Percentiles rank a stretch among this genome's conserved stretches.
Conservation (phyloP, 495 filamentous ascomycete species). For the Pyrenula aspistea region DNA sequence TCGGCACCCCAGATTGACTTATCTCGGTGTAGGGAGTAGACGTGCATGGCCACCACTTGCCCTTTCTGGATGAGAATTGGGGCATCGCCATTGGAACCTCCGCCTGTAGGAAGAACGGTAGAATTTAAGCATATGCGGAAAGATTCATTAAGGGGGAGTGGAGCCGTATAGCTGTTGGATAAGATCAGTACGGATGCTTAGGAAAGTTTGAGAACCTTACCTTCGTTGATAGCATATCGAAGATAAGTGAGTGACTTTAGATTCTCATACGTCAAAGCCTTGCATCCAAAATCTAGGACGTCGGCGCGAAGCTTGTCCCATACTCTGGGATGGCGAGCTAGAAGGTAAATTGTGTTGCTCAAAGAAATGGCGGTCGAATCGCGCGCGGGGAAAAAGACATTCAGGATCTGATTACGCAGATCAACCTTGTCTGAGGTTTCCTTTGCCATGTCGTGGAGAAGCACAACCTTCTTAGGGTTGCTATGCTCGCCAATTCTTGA, state of each 20-base stretch:
- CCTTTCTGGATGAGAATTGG: conserved; percentile 30
- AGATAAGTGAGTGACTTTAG: conserved; percentile 24
- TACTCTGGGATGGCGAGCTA: conserved; percentile 7
- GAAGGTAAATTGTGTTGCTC: conserved; percentile 10
- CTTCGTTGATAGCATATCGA: conserved; percentile 40
- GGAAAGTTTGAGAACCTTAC: conserved; percentile 9
- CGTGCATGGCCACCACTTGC: conserved; percentile 21
- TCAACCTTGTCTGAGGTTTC: conserved; percentile 12
- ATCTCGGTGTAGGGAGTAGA: conserved; percentile 27
- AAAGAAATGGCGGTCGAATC: conserved; percentile 15
- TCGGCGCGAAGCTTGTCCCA: conserved; percentile 9
- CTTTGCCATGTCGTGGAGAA: conserved; percentile 13
- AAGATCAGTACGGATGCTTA: not conserved
- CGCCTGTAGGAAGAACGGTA: conserved; percentile 34
- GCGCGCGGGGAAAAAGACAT: conserved; percentile 16
- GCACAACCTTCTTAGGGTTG: conserved; percentile 19
- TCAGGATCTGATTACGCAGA: conserved; percentile 17
- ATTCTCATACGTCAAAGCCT: conserved; percentile 8
- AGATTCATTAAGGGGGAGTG: conserved; percentile 16
- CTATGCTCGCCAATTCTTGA: conserved; percentile 11
- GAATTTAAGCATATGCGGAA: conserved; percentile 22
- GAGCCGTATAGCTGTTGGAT: conserved; percentile 7
- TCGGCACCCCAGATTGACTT: conserved; percentile 21
- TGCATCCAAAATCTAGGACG: conserved; percentile 6
- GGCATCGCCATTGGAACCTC: conserved; percentile 28